phyloP scores from a whole-genome alignment of 805 yeast species.

The Candida cerambycidarum region DNA sequence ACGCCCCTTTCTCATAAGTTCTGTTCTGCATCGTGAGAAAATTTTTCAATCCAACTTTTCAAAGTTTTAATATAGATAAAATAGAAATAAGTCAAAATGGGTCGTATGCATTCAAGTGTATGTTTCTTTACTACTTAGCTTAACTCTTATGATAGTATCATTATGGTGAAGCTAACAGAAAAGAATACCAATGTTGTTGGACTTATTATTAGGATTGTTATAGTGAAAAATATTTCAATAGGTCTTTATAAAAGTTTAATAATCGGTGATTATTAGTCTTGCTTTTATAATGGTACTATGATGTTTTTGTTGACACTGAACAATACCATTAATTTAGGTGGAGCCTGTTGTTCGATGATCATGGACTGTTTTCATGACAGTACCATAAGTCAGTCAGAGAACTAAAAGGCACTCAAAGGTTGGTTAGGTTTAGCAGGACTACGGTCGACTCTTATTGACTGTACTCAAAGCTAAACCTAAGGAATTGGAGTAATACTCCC shows the following conservation, averaged over 20 bases:
- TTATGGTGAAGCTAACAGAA: no score
- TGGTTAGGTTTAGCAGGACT: neutral
- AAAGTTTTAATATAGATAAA: conserved; percentile 6
- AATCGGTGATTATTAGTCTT: conserved; percentile 3
- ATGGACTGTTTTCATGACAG: no score
- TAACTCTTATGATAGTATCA: no score
- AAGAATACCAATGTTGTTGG: conserved; percentile 6
- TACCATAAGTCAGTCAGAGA: no score
- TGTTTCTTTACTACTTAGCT: conserved; percentile 50
- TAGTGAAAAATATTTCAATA: conserved; percentile 7
- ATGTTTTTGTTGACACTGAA: conserved; percentile 10
- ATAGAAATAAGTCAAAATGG: conserved; percentile 74
- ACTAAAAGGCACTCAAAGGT: no score
- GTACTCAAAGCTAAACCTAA: no score
- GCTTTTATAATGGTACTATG: conserved; percentile 20
- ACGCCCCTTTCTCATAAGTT: conserved; percentile 1
- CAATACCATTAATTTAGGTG: conserved; percentile 14
- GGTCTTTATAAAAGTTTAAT: conserved; percentile 17
- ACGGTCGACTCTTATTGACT: no score
- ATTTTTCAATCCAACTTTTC: conserved; percentile 10
- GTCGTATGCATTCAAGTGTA: conserved; percentile 99
- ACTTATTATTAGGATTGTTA: conserved; percentile 8
- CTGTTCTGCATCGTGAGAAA: conserved; percentile 1
- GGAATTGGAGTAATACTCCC: no score
- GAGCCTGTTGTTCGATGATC: no score